Evolutionary conservation across 192 early-diverging fungal genomes (phyloP), one percentile per base, ranked within the genome.

Genomic region (Backusella luteola): DNA sequence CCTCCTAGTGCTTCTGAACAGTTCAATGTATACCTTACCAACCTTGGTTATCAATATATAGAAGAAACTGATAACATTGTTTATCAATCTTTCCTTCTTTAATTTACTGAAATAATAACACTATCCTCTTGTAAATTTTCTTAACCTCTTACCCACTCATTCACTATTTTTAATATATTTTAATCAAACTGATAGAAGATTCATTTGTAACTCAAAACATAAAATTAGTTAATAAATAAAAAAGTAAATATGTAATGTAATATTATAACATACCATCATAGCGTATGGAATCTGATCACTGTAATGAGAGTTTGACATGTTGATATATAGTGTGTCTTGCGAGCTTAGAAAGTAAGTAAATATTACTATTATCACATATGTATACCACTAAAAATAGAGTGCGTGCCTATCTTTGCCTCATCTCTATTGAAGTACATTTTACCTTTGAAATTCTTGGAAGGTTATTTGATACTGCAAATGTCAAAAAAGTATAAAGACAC

Each of bases 51-150:
- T 80, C 91, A 90, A 67, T 94, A 89, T 78, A 91, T 97, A 26
- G 95, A 99, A 81, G 98, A 99, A 78, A 99, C 96, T 3, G 82
- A 90, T 69, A 99, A 99, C 82, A 84, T 88, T 4, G 91, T 97
- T 3, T 97, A 96, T 83, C 89, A 94, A 85, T 89, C 94, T 76
- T 96, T 99, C 72, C 87, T 95, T 3, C 46, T 49, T 49, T 49
- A 49, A 49, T 49, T 49, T 49, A 49, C 46, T 49, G 71, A 56
- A 46, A 44, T 52, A 66, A 21, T 32, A 59, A 66, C 38, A 14
- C 19, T 66, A 32, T 52, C 39, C 26, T 68, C 12, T 63, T 63
- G 56, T 63, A 63, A 23, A 63, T 63, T 29, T n/a, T 63, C n/a
- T 56, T 21, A 56, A 3, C n/a, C 53, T 21, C 26, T 63, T n/a